Evolutionary conservation across 2,329 filamentous ascomycete genomes (phyloP).

Genomic region (Leptographium galeiforme): DNA sequence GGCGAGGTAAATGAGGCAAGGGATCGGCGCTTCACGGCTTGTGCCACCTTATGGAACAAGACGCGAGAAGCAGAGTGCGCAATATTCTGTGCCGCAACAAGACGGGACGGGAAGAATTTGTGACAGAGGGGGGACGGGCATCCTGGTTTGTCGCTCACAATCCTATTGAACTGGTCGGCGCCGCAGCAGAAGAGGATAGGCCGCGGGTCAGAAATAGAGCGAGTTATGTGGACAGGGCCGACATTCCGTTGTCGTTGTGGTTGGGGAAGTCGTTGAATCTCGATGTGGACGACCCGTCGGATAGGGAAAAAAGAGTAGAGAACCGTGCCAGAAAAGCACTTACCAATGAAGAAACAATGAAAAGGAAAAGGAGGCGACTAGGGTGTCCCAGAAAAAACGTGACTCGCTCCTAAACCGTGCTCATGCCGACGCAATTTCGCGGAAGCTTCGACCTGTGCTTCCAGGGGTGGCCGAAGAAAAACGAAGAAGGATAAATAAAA

Average conservation of each 20-base stretch:
- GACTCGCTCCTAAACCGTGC: not conserved
- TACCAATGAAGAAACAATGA: slow-evolving; percentile 1
- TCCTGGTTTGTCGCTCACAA: not conserved
- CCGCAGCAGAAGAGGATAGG: slow-evolving; percentile 2
- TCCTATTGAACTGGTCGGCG: slow-evolving; percentile 3
- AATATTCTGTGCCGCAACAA: not conserved
- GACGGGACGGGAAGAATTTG: not conserved
- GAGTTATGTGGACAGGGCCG: not conserved
- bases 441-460: not conserved
- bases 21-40: no score
- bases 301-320: slow-evolving; percentile 2
- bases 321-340: not conserved
- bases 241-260: not conserved
- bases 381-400: not conserved
- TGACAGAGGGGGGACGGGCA: not conserved
- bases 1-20: not conserved
- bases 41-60: no score
- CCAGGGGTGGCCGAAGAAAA: not conserved
- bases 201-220: not conserved
- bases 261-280: not conserved
- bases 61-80: no score
- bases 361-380: slow-evolving; percentile 1
- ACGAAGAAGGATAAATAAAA: not conserved
- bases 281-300: not conserved
- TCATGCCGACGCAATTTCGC: slow-evolving; percentile 1